These are phyloP conservation scores for Penicillium sp. DNA, from an alignment of 2,329 filamentous ascomycete species.

Conservation along the genomic window DNA sequence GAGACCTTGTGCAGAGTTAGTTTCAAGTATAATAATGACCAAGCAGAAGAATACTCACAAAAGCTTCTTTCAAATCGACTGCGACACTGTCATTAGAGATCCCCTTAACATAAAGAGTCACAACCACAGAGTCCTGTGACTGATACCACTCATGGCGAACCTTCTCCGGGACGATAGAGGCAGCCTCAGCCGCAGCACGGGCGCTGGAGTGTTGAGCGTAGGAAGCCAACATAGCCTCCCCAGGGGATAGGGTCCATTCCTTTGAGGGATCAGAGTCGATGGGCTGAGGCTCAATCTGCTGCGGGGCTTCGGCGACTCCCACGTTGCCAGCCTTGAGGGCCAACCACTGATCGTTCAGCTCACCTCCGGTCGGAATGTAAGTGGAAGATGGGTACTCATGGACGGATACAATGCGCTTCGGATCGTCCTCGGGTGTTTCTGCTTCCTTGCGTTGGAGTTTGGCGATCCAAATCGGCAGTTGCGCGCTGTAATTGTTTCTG, in stretches of 20 bases:
- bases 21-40: background rate
- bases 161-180: conserved; percentile 50
- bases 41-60: conserved; percentile 36
- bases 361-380: conserved; percentile 40
- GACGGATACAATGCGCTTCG: conserved; percentile 47
- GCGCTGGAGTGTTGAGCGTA: background rate
- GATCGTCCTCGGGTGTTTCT: conserved; percentile 51
- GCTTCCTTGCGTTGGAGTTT: conserved; percentile 57
- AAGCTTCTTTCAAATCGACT: conserved; percentile 53
- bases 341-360: conserved; percentile 35
- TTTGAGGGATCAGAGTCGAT: background rate
- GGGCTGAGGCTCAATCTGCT: background rate
- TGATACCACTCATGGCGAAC: conserved; percentile 71
- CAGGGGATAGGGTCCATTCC: background rate
- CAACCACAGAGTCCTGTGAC: conserved; percentile 58
- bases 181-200: conserved; percentile 5
- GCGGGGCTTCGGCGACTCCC: background rate
- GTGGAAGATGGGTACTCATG: conserved; percentile 55
- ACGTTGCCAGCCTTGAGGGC: conserved; percentile 29
- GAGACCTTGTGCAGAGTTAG: conserved; percentile 43
- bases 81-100: conserved; percentile 58
- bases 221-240: background rate
- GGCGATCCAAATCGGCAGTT: conserved; percentile 57
- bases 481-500: conserved; percentile 31
- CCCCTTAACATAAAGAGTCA: conserved; percentile 66